These are phyloP conservation scores for Paramecium primaurelia DNA, from an alignment of 73 alveolate genomes.

Conservation along the genomic window DNA sequence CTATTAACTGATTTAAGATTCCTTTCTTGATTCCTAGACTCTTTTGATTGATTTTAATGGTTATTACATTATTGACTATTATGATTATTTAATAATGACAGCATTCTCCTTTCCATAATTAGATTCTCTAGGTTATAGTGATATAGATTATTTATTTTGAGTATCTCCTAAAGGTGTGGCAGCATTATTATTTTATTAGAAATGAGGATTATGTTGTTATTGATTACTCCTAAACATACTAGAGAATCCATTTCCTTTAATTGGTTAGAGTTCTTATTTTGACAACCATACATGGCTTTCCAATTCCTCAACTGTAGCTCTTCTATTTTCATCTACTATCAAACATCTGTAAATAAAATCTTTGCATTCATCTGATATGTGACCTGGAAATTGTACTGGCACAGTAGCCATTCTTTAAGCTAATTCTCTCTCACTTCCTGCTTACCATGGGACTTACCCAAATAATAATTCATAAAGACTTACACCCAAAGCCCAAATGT, in stretches of 20 bases:
- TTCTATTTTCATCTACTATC: slow-evolving; percentile 55
- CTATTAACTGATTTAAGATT: neutral
- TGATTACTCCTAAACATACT: neutral
- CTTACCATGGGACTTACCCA: slow-evolving; percentile 54
- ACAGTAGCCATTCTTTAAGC: slow-evolving; percentile 12
- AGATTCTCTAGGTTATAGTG: neutral
- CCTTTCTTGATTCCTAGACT: slow-evolving; percentile 9
- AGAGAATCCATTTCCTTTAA: slow-evolving; percentile 12
- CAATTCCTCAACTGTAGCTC: slow-evolving; percentile 51
- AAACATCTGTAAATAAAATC: slow-evolving; percentile 52
- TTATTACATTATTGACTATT: neutral
- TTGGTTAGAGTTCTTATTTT: neutral
- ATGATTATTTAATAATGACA: neutral
- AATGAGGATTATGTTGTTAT: neutral
- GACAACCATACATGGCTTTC: slow-evolving; percentile 50
- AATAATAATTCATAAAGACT: slow-evolving; percentile 44
- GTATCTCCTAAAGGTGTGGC: neutral
- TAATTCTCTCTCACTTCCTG: slow-evolving; percentile 42
- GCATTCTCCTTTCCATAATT: slow-evolving; percentile 37
- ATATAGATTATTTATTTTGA: neutral
- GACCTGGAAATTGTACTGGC: slow-evolving; percentile 4
- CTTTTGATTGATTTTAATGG: slow-evolving; percentile 25
- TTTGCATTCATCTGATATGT: slow-evolving; percentile 58
- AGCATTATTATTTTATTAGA: neutral
- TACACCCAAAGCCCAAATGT: slow-evolving; percentile 59